These are phyloP conservation scores for Colletotrichum kahawae DNA, from an alignment of 2,329 filamentous ascomycete species.

Conservation along the genomic window DNA sequence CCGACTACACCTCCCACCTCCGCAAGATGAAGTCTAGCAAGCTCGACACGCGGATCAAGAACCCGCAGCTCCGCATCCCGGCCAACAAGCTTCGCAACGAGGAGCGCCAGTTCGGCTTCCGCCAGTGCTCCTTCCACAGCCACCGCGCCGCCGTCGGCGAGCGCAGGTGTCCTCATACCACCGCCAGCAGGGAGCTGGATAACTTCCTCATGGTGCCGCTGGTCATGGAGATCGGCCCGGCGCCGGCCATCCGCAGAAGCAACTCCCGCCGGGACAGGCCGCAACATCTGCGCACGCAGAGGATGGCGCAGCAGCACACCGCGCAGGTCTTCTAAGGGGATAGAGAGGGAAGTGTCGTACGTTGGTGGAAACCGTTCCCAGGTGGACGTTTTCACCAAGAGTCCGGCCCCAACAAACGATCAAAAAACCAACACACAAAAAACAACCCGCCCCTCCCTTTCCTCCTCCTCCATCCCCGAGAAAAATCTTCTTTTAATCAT, in stretches of 20 bases:
- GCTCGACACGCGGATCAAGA: conserved; percentile 61
- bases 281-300: not conserved
- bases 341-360: not conserved
- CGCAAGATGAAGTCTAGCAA: conserved; percentile 56
- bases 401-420: not conserved
- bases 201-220: conserved; percentile 25
- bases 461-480: not conserved
- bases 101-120: conserved; percentile 64
- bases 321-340: not conserved
- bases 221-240: conserved; percentile 15
- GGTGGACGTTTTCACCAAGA: not conserved
- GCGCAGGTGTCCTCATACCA: conserved; percentile 53
- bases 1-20: conserved; percentile 58
- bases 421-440: not conserved
- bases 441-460: not conserved
- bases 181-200: conserved; percentile 14
- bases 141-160: conserved; percentile 61
- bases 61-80: conserved; percentile 63
- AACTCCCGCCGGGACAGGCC: not conserved
- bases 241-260: not conserved
- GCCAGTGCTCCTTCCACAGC: conserved; percentile 65
- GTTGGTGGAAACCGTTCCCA: not conserved
- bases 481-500: not conserved
- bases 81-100: conserved; percentile 61
- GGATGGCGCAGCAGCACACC: not conserved